Percentiles rank a stretch among this genome's conserved stretches.
Conservation (phyloP, 176 grass and related monocot genomes). For the Metroxylon sagu region DNA sequence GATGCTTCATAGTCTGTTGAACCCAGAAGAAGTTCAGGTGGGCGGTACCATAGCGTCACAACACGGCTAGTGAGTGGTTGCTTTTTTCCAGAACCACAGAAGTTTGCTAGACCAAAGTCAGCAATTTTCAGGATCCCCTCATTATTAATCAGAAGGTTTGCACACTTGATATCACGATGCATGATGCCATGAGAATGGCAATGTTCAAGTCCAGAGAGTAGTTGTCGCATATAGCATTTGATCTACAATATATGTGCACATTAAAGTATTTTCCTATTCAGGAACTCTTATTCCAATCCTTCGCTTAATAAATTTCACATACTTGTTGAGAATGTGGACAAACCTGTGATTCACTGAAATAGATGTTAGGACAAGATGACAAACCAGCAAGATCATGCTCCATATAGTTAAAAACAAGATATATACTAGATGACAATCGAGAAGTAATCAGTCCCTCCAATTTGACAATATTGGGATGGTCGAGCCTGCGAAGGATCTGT, state of each 20-base stretch:
- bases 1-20: constrained; percentile 9
- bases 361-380: not conserved
- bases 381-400: constrained; percentile 12
- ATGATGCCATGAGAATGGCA: not conserved
- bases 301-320: not conserved
- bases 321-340: not conserved
- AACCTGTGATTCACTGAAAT: constrained; percentile 8
- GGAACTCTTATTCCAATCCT: not conserved
- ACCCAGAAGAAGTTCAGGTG: constrained; percentile 7
- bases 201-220: constrained; percentile 5
- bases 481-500: not conserved
- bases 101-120: constrained; percentile 9
- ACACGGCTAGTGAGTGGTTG: constrained; percentile 8
- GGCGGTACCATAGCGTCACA: constrained; percentile 8
- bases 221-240: constrained; percentile 11
- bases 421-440: not conserved
- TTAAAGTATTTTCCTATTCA: no score
- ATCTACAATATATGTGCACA: not conserved
- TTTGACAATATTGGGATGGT: constrained; percentile 10
- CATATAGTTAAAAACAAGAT: constrained; percentile 15
- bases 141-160: constrained; percentile 10
- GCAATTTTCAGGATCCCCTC: constrained; percentile 5
- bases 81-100: not conserved
- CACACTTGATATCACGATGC: constrained; percentile 10
- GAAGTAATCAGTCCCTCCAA: constrained; percentile 7